Percentiles rank a stretch among this genome's conserved stretches.
Evolutionary conservation across 331 rosid species (phyloP).

Genomic region (Ulmus americana): DNA sequence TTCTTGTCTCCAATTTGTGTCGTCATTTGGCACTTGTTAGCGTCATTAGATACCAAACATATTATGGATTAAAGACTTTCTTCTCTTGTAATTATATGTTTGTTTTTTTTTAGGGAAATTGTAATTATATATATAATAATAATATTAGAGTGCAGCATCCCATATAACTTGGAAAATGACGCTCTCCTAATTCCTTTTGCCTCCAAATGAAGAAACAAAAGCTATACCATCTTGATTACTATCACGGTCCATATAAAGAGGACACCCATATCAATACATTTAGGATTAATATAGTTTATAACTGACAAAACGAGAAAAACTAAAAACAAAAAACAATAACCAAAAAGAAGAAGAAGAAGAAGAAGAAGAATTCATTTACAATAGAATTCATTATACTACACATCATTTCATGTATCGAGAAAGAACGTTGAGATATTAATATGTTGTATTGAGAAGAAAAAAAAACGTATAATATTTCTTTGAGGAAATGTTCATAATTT

Average conservation of each 20-base stretch:
- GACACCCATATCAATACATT: conserved; percentile 26
- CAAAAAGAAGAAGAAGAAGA: too few relatives aligned
- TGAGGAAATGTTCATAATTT: too few relatives aligned
- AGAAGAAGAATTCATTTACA: too few relatives aligned
- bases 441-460: too few relatives aligned
- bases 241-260: conserved; percentile 23
- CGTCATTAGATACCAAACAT: conserved; percentile 37
- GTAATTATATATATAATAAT: background rate
- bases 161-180: conserved; percentile 54
- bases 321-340: too few relatives aligned
- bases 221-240: conserved; percentile 28
- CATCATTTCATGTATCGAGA: too few relatives aligned
- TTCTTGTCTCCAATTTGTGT: conserved; percentile 27
- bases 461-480: too few relatives aligned
- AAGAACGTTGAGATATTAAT: too few relatives aligned
- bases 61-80: conserved; percentile 23
- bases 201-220: conserved; percentile 52
- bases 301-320: too few relatives aligned
- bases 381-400: too few relatives aligned
- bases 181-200: conserved; percentile 45
- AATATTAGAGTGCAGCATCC: conserved; percentile 12
- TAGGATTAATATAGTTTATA: background rate
- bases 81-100: background rate
- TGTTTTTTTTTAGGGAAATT: background rate
- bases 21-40: conserved; percentile 24